Percentiles rank a stretch among this genome's conserved stretches.
Conservation (phyloP, 352 stramenopile genomes). For the Plasmopara muralis region DNA sequence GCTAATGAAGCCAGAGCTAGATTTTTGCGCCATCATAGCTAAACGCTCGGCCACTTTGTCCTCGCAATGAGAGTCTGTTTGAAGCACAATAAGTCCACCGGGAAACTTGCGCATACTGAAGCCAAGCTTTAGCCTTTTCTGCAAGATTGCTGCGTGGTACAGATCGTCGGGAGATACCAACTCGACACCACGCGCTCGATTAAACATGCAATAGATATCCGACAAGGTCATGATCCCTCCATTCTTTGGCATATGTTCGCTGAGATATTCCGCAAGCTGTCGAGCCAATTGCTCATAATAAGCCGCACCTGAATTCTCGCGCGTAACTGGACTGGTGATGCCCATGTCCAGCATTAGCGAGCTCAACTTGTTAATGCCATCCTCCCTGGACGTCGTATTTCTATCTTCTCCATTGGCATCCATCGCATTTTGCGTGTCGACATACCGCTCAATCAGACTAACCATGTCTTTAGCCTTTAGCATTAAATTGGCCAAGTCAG, state of each 20-base stretch:
- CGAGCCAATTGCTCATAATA: constrained; percentile 90
- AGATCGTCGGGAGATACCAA: constrained; percentile 97
- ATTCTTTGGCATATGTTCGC: constrained; percentile 73
- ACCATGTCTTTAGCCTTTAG: constrained; percentile 88
- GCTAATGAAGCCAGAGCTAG: constrained; percentile 77
- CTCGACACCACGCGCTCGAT: constrained; percentile 94
- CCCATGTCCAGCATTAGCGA: constrained; percentile 90
- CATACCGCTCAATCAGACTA: constrained; percentile 87
- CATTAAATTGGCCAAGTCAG: constrained; percentile 88
- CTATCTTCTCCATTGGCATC: constrained; percentile 22
- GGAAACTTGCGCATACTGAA: constrained; percentile 92
- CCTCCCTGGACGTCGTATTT: constrained; percentile 22
- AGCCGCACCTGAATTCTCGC: constrained; percentile 78
- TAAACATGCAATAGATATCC: constrained; percentile 99
- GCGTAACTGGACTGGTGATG: constrained; percentile 89
- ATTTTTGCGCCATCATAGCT: constrained; percentile 68
- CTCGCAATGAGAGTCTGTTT: constrained; percentile 85
- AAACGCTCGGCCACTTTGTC: constrained; percentile 68
- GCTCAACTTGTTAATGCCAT: constrained; percentile 74
- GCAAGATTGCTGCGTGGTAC: constrained; percentile 82
- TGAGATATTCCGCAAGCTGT: constrained; percentile 86
- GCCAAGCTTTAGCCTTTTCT: constrained; percentile 83
- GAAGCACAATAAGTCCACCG: constrained; percentile 90
- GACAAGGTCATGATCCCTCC: constrained; percentile 97
- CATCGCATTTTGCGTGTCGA: constrained; percentile 65